Percentiles rank a stretch among this genome's conserved stretches.
phyloP scores from a whole-genome alignment of 495 filamentous ascomycete genomes.

The Neurospora intermedia region DNA sequence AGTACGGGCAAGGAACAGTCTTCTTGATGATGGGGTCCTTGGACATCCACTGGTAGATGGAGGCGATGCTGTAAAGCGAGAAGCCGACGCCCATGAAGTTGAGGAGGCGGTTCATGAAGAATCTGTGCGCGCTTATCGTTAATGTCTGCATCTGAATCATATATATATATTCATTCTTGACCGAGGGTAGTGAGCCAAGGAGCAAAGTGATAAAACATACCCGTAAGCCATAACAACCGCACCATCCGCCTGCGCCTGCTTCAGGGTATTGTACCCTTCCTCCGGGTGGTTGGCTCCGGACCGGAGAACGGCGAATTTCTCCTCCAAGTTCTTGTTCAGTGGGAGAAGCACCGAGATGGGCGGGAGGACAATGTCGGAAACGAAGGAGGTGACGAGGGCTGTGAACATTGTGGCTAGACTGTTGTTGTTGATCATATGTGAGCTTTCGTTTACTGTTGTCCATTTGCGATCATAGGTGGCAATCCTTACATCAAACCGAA shows the following conservation, averaged over 20 bases:
- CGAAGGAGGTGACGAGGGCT: constrained; percentile 59
- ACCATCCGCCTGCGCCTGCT: constrained; percentile 57
- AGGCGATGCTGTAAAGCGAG: constrained; percentile 54
- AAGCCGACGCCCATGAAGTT: constrained; percentile 58
- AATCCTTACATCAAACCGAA: constrained; percentile 57
- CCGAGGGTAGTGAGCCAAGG: not conserved
- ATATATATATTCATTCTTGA: constrained; percentile 8
- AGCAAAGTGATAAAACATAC: constrained; percentile 22
- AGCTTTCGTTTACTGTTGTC: not conserved
- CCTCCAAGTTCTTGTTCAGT: constrained; percentile 59
- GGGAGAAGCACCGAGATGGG: constrained; percentile 59
- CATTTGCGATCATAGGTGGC: not conserved
- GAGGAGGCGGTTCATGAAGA: constrained; percentile 55
- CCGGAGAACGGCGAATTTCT: constrained; percentile 61
- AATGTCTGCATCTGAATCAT: not conserved
- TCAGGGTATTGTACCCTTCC: constrained; percentile 52
- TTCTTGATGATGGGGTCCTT: constrained; percentile 62
- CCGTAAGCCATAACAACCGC: constrained; percentile 64
- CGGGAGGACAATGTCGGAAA: constrained; percentile 59
- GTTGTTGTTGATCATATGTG: not conserved
- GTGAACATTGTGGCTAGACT: constrained; percentile 63
- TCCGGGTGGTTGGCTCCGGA: constrained; percentile 41
- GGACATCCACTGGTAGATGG: constrained; percentile 49
- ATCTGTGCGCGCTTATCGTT: not conserved
- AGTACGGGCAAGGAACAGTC: constrained; percentile 60